These are phyloP conservation scores for Colletotrichum coccodes DNA, from an alignment of 2,329 filamentous ascomycete species.

Conservation along the genomic window DNA sequence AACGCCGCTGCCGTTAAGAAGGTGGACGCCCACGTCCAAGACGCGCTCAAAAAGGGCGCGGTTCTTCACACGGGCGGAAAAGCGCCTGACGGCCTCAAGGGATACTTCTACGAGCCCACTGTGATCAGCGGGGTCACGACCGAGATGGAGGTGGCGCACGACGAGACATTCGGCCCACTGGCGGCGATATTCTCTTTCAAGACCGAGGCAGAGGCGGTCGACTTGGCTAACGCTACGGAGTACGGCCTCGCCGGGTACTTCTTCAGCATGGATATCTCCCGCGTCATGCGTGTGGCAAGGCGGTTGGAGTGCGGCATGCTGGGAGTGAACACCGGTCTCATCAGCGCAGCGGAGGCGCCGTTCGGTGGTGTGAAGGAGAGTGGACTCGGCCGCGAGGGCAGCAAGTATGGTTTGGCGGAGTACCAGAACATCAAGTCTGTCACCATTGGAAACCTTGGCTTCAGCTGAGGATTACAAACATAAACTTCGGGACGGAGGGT, in stretches of 20 bases:
- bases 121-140: conserved; percentile 74
- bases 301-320: conserved; percentile 58
- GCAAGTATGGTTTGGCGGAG: conserved; percentile 43
- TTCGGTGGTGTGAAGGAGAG: conserved; percentile 49
- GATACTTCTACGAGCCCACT: conserved; percentile 76
- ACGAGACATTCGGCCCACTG: conserved; percentile 80
- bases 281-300: conserved; percentile 55
- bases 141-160: conserved; percentile 73
- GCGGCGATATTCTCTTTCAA: conserved; percentile 76
- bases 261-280: conserved; percentile 61
- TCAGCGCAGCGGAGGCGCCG: conserved; percentile 45
- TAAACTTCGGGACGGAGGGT: neutral
- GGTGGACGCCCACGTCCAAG: conserved; percentile 70
- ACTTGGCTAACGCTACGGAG: conserved; percentile 72
- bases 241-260: conserved; percentile 80
- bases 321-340: conserved; percentile 46
- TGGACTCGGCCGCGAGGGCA: conserved; percentile 46
- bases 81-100: conserved; percentile 65
- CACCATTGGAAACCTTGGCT: conserved; percentile 9
- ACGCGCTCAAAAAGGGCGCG: conserved; percentile 70
- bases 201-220: conserved; percentile 75
- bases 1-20: conserved; percentile 72
- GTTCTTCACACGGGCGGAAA: conserved; percentile 69
- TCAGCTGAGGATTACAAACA: neutral
- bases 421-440: conserved; percentile 40